Base-by-base conservation (phyloP, 73 alveolate species). In the Tetrahymena thermophila region DNA sequence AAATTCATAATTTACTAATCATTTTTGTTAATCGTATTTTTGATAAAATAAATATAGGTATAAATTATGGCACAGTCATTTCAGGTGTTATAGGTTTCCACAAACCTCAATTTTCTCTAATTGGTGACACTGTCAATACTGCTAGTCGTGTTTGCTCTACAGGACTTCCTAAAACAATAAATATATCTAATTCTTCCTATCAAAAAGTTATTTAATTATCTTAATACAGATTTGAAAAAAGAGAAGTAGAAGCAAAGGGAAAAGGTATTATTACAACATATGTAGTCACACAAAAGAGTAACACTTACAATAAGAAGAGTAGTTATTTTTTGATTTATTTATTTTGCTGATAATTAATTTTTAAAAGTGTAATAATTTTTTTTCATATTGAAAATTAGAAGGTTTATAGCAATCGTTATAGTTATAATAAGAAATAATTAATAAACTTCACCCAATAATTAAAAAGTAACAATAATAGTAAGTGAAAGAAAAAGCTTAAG, bases 21-120 rank as follows among this genome's bases (percentile, higher is more conserved):
- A n/a, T n/a, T n/a, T n/a, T n/a, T n/a, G n/a, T n/a, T n/a, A n/a
- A n/a, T n/a, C n/a, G n/a, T n/a, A n/a, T n/a, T n/a, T n/a, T n/a
- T n/a, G n/a, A n/a, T n/a, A n/a, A n/a, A n/a, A n/a, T n/a, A n/a
- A n/a, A n/a, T 14, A 44, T 4, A 57, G 97, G 97, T 11, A 96
- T 96, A 40, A 93, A 96, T 57, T 83, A 93, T 84, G 97, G 97
- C 1, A 43, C 94, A n/a, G 97, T 96, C 11, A 96, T 94, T 94
- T 95, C 97, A 25, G 97, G 97, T n/a, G 97, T 96, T 40, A 94
- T 96, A 19, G 97, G 97, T 23, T 94, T 40, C 40, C 97, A 96
- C 43, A 96, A 96, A 56, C 97, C 97, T 15, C 40, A 96, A 94
- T 96, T 96, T 58, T 96, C 97, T 57, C 94, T 96, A 21, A 94